Percentiles rank a stretch among this genome's conserved stretches.
Evolutionary conservation across 164 flowering plant species (phyloP).

Genomic region (Malania oleifera): DNA sequence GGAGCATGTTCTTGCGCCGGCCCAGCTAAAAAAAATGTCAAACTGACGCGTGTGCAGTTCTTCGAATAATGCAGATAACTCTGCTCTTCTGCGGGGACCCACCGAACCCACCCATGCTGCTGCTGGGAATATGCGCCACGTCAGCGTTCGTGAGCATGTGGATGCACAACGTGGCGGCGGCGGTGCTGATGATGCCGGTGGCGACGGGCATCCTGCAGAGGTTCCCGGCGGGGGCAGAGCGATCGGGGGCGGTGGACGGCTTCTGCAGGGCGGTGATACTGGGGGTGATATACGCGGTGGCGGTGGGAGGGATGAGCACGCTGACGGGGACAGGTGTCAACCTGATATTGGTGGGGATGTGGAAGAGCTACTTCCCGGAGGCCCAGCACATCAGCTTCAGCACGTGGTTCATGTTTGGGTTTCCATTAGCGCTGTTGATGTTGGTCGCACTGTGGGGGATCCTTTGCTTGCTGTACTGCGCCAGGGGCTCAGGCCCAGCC

Average conservation of each 20-base stretch:
- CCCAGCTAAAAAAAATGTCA: no score
- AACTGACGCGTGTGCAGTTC: no score
- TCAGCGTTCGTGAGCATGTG: constrained; percentile 93
- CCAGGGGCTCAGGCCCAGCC: constrained; percentile 32
- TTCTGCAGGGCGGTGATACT: constrained; percentile 75
- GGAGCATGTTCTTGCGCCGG: no score
- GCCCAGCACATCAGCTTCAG: constrained; percentile 64
- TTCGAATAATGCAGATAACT: constrained; percentile 83
- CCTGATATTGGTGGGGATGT: constrained; percentile 86
- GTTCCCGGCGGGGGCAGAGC: constrained; percentile 33
- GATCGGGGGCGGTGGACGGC: constrained; percentile 22
- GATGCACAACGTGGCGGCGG: constrained; percentile 94
- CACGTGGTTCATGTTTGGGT: constrained; percentile 74
- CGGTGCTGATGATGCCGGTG: constrained; percentile 94
- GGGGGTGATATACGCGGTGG: constrained; percentile 68
- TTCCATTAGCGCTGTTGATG: constrained; percentile 67
- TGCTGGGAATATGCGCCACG: constrained; percentile 81
- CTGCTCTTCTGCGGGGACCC: constrained; percentile 82
- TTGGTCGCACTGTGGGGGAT: constrained; percentile 65
- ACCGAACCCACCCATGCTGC: constrained; percentile 65
- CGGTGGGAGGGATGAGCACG: constrained; percentile 85
- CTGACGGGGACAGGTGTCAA: constrained; percentile 95
- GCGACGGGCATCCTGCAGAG: constrained; percentile 85
- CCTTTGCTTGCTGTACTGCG: constrained; percentile 55
- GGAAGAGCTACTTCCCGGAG: constrained; percentile 80